Evolutionary conservation across 2,329 filamentous ascomycete species (phyloP).

Genomic region (Cladosporium phlei): DNA sequence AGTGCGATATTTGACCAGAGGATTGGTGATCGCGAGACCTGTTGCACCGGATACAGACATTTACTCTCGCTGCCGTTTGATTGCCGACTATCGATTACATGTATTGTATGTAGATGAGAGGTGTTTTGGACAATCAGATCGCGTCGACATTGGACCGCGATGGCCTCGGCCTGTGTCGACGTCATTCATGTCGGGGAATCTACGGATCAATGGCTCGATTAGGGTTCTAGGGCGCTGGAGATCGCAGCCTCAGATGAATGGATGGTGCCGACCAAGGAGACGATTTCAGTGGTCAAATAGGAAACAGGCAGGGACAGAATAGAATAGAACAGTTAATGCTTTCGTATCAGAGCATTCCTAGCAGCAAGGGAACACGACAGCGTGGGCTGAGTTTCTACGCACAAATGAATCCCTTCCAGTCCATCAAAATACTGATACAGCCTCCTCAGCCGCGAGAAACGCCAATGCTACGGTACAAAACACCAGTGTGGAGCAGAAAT

Average conservation of each 20-base stretch:
- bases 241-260: too few species aligned
- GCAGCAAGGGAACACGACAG: not conserved
- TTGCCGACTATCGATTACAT: too few species aligned
- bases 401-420: not conserved
- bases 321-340: too few species aligned
- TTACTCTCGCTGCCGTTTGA: not conserved
- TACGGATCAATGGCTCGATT: not conserved
- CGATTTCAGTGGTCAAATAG: too few species aligned
- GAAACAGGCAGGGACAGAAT: too few species aligned
- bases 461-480: conserved; percentile 13
- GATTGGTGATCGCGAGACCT: conserved; percentile 55
- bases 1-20: conserved; percentile 69
- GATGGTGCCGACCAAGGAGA: too few species aligned
- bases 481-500: not conserved
- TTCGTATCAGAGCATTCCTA: not conserved
- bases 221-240: too few species aligned
- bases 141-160: not conserved
- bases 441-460: not conserved
- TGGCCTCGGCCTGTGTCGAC: conserved; percentile 4
- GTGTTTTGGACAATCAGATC: not conserved
- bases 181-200: not conserved
- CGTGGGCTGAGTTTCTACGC: conserved; percentile 4
- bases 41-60: conserved; percentile 26
- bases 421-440: conserved; percentile 3
- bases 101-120: not conserved